phyloP scores from a whole-genome alignment of 768 basidiomycete genomes.

The Naganishia randhawae region DNA sequence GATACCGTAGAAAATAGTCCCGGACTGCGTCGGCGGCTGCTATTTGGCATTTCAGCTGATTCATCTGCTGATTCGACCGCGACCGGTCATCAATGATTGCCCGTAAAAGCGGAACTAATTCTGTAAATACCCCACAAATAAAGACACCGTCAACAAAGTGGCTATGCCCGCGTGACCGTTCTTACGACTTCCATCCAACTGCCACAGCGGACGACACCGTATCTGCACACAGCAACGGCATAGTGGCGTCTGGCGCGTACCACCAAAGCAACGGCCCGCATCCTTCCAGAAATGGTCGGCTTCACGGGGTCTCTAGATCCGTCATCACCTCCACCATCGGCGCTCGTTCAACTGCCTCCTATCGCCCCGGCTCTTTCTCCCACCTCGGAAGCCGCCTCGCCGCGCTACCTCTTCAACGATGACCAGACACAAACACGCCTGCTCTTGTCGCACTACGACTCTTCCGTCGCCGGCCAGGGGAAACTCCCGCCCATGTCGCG shows the following conservation, averaged over 20 bases:
- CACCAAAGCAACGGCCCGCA: neutral
- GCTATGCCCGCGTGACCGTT: no score
- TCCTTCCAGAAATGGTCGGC: neutral
- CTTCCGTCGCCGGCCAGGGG: constrained; percentile 40
- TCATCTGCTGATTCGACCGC: no score
- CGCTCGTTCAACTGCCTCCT: constrained; percentile 11
- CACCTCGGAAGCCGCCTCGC: neutral
- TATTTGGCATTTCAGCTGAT: no score
- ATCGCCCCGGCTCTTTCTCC: neutral
- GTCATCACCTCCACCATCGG: constrained; percentile 10
- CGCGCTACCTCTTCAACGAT: neutral
- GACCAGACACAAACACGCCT: constrained; percentile 4
- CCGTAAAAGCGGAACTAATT: no score
- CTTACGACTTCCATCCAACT: no score
- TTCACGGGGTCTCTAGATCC: constrained; percentile 10
- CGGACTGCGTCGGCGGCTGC: no score
- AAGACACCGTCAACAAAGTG: no score
- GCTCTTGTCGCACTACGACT: constrained; percentile 23
- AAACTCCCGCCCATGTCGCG: constrained; percentile 43
- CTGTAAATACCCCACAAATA: no score
- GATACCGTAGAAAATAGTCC: no score
- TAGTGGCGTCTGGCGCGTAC: neutral
- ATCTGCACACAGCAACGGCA: no score
- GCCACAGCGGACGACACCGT: no score
- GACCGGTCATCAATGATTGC: no score